Conservation (phyloP, 164 flowering plant species). For the Malania oleifera region DNA sequence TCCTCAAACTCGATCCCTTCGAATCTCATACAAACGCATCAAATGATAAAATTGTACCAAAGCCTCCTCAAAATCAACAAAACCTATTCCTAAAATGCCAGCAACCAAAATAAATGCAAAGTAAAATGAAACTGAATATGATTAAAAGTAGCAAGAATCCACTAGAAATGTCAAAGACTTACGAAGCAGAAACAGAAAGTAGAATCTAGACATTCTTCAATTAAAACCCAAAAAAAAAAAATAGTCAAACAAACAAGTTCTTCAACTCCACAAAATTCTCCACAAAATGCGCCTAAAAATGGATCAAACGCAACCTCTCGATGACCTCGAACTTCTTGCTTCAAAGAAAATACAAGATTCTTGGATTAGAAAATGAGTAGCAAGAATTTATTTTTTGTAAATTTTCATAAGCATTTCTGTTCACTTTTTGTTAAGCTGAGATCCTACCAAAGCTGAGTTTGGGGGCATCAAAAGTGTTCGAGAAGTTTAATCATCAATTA, state of each 20-base stretch:
- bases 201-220: neutral
- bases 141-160: neutral
- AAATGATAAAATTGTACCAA: neutral
- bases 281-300: neutral
- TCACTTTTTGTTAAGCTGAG: too few relatives aligned
- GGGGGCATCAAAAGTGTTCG: too few relatives aligned
- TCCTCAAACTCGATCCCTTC: neutral
- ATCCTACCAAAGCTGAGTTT: too few relatives aligned
- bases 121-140: neutral
- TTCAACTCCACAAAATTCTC: too few relatives aligned
- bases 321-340: neutral
- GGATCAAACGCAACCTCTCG: neutral
- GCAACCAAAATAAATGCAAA: neutral
- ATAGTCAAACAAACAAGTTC: neutral
- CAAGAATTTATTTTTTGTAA: too few relatives aligned
- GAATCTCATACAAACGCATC: slow-evolving; percentile 2
- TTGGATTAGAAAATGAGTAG: too few relatives aligned
- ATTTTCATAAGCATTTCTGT: too few relatives aligned
- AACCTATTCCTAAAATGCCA: neutral
- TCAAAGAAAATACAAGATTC: neutral
- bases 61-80: neutral
- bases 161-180: neutral
- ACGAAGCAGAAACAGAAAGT: neutral
- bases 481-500: too few relatives aligned
- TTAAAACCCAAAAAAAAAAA: neutral